A percentile compares a stretch with the other conserved stretches of the same genome.
phyloP scores from a whole-genome alignment of 306 rosid genomes.

The Fagus sylvatica region DNA sequence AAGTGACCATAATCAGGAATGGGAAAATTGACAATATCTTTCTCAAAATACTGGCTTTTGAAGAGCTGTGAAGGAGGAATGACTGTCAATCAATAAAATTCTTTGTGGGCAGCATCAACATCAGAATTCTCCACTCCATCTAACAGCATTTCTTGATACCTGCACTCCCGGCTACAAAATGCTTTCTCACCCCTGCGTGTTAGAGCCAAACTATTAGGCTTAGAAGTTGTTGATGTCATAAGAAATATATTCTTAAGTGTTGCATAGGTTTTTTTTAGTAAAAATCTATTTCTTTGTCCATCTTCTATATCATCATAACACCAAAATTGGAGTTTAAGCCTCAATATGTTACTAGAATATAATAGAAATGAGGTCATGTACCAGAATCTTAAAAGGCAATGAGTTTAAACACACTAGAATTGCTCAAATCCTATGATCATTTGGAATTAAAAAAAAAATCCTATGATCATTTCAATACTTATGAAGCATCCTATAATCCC shows the following conservation, averaged over 20 bases:
- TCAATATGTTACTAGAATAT: no score
- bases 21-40: constrained; percentile 12
- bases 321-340: no score
- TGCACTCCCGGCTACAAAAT: constrained; percentile 83
- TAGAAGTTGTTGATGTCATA: not conserved
- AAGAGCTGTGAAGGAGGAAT: not conserved
- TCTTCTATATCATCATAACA: no score
- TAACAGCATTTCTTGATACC: constrained; percentile 72
- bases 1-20: constrained; percentile 18
- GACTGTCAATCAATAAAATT: constrained; percentile 14
- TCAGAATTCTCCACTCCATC: constrained; percentile 57
- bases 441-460: no score
- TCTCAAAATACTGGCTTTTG: not conserved
- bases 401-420: no score
- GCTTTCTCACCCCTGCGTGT: constrained; percentile 86
- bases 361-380: no score
- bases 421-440: no score
- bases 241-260: not conserved
- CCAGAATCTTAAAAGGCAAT: no score
- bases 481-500: no score
- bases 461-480: no score
- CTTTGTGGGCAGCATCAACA: constrained; percentile 30
- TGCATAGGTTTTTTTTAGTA: no score
- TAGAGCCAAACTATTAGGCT: not conserved
- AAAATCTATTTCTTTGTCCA: no score